A percentile compares a stretch with the other conserved stretches of the same genome.
Evolutionary conservation across 768 basidiomycete species (phyloP).

Genomic region (Rhodosporidiobolus sp.): DNA sequence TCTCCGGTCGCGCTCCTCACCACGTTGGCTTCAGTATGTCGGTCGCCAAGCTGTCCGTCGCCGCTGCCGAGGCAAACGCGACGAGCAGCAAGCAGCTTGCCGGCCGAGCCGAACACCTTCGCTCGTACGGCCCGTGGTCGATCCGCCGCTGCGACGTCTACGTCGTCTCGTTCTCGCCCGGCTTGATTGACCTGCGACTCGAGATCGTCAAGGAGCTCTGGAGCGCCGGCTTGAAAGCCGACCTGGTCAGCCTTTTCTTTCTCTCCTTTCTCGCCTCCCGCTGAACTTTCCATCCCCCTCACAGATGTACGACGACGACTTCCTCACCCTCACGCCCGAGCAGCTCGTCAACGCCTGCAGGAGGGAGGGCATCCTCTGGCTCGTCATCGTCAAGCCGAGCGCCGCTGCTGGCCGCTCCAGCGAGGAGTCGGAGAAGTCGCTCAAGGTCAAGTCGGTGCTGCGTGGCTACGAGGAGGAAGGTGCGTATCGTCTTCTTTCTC

Average conservation of each 20-base stretch:
- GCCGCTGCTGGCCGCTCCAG: conserved; percentile 3
- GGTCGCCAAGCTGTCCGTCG: conserved; percentile 40
- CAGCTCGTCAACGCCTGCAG: conserved; percentile 43
- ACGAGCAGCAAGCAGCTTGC: conserved; percentile 17
- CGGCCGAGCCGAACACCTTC: conserved; percentile 18
- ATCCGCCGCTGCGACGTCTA: conserved; percentile 47
- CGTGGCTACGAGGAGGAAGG: conserved; percentile 36
- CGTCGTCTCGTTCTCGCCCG: conserved; percentile 43
- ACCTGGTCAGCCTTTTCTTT: conserved; percentile 37
- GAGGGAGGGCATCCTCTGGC: conserved; percentile 45
- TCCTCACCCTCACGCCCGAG: conserved; percentile 39
- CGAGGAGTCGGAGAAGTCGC: conserved; percentile 31
- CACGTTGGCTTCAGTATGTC: conserved; percentile 42
- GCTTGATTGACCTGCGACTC: conserved; percentile 43
- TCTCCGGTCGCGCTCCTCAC: conserved; percentile 34
- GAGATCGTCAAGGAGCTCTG: conserved; percentile 46
- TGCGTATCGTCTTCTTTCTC: not conserved
- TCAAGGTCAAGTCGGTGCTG: conserved; percentile 38
- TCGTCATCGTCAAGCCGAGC: conserved; percentile 42
- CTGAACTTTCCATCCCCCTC: not conserved
- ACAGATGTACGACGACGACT: conserved; percentile 44
- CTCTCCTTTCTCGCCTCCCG: not conserved
- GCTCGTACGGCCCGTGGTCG: conserved; percentile 42
- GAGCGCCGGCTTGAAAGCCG: conserved; percentile 43
- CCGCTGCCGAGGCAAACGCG: conserved; percentile 36